Evolutionary conservation across 2,329 filamentous ascomycete species (phyloP).

Genomic region (Periconia digitata): DNA sequence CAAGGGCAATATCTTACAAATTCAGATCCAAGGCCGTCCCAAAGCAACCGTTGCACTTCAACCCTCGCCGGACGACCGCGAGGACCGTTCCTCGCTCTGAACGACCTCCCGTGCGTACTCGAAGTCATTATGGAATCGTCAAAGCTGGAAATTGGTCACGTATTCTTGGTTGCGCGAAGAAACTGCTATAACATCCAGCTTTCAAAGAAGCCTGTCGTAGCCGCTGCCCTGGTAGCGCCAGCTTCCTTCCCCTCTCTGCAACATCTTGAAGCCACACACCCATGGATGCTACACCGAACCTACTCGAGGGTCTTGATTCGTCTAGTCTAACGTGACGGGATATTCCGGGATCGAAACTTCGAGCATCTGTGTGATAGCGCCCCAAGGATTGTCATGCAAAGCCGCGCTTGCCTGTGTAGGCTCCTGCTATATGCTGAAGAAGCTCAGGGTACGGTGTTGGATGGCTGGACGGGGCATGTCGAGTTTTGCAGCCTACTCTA

Average conservation of each 20-base stretch:
- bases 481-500: neutral
- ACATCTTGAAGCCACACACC: neutral
- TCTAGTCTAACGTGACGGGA: neutral
- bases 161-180: neutral
- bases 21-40: neutral
- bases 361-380: constrained; percentile 1
- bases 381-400: neutral
- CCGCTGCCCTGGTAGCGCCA: neutral
- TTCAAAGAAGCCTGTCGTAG: neutral
- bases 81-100: neutral
- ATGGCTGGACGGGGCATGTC: neutral
- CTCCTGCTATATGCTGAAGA: neutral
- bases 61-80: neutral
- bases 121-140: neutral
- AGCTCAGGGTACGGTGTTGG: neutral
- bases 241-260: neutral
- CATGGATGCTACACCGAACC: neutral
- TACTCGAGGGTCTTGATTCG: neutral
- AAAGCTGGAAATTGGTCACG: neutral
- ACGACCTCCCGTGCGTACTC: neutral
- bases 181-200: neutral
- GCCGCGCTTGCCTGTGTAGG: neutral
- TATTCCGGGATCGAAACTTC: neutral
- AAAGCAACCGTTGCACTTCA: neutral
- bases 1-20: neutral